Conservation (phyloP, 2,329 filamentous ascomycete species). For the Leptoxyphium fumago region DNA sequence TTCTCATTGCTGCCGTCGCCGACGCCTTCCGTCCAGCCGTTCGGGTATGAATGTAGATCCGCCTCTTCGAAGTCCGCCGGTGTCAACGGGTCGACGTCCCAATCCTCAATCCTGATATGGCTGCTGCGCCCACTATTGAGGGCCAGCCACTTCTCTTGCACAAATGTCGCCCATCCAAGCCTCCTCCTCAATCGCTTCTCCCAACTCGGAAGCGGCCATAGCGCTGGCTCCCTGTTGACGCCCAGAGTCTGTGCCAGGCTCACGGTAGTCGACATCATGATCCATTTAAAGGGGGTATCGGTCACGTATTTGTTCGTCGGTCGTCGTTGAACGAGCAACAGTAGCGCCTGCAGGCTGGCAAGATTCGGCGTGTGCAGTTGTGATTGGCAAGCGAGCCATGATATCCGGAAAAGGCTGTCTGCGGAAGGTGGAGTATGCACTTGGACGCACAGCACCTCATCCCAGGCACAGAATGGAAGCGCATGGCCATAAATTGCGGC, state of each 20-base stretch:
- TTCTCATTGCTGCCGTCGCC: not conserved
- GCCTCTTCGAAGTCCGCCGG: conserved; percentile 29
- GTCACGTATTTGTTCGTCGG: conserved; percentile 20
- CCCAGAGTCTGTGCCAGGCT: conserved; percentile 44
- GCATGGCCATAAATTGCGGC: conserved; percentile 30
- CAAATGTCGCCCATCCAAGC: conserved; percentile 49
- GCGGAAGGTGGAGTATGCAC: conserved; percentile 20
- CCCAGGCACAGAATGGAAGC: conserved; percentile 30
- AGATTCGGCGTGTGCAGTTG: conserved; percentile 18
- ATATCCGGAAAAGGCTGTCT: conserved; percentile 18
- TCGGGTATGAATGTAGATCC: conserved; percentile 8
- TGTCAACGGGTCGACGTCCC: conserved; percentile 36
- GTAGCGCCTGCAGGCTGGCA: conserved; percentile 17
- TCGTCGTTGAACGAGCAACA: conserved; percentile 19
- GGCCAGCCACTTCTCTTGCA: conserved; percentile 50
- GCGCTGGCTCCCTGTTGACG: conserved; percentile 45
- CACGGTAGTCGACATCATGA: conserved; percentile 25
- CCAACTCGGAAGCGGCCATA: conserved; percentile 49
- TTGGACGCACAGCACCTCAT: conserved; percentile 24
- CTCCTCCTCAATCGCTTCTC: conserved; percentile 47
- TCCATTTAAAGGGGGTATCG: conserved; percentile 21
- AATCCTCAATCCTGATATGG: conserved; percentile 39
- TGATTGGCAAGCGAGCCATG: conserved; percentile 18
- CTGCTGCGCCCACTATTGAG: conserved; percentile 43
- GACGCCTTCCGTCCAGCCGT: conserved; percentile 4